Evolutionary conservation across 176 grass and related monocot genomes (phyloP).

Genomic region (Avena atlantica): DNA sequence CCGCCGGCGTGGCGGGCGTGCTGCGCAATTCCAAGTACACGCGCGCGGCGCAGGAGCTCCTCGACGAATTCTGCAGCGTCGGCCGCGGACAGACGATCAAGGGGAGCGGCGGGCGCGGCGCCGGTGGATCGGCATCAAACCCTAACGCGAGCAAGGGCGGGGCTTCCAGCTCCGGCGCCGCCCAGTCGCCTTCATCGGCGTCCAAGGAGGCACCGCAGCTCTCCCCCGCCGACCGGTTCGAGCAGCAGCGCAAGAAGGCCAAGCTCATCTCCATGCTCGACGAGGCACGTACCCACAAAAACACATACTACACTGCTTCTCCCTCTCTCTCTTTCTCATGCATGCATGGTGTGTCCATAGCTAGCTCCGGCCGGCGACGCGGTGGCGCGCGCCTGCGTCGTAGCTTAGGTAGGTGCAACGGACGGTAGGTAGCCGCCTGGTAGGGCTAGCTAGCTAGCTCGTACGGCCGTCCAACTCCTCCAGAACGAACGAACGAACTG

Average conservation of each 20-base stretch:
- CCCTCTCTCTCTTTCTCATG: background rate
- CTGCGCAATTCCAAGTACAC: slow-evolving; percentile 92
- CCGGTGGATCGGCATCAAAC: slow-evolving; percentile 50
- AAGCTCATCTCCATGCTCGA: slow-evolving; percentile 99
- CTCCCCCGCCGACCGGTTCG: slow-evolving; percentile 90
- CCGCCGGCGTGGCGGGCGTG: slow-evolving; percentile 60
- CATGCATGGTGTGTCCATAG: slow-evolving; percentile 38
- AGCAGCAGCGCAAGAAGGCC: slow-evolving; percentile 95
- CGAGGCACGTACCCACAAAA: slow-evolving; percentile 72
- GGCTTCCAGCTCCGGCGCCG: slow-evolving; percentile 54
- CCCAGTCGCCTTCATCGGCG: slow-evolving; percentile 62
- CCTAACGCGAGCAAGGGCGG: slow-evolving; percentile 58
- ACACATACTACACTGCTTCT: background rate
- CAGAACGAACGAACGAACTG: background rate
- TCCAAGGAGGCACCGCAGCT: slow-evolving; percentile 76
- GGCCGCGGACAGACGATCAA: slow-evolving; percentile 73
- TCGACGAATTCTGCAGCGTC: slow-evolving; percentile 99
- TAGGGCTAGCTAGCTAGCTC: background rate
- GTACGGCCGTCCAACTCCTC: slow-evolving; percentile 9
- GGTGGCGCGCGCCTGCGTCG: background rate
- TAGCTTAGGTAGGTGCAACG: slow-evolving; percentile 32
- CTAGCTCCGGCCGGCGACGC: slow-evolving; percentile 10
- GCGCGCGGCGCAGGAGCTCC: slow-evolving; percentile 86
- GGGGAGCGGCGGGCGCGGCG: slow-evolving; percentile 42
- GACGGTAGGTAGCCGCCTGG: slow-evolving; percentile 40